Conservation (phyloP, 768 basidiomycete genomes). For the Suillus bovinus region DNA sequence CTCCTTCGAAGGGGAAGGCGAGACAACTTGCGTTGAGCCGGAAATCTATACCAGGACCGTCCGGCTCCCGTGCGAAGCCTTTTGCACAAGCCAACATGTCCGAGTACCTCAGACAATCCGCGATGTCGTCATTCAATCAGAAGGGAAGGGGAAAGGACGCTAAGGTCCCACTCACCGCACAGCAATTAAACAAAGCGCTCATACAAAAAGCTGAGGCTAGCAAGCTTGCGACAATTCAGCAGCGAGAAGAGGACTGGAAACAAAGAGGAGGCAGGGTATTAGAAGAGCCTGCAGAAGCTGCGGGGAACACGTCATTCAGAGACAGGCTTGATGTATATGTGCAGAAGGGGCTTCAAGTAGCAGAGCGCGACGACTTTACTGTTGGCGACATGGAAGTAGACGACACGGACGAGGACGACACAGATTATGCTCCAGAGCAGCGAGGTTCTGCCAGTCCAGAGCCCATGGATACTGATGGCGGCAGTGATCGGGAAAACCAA, state of each 20-base stretch:
- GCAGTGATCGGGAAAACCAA: conserved; percentile 8
- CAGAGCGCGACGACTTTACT: conserved; percentile 11
- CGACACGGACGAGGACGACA: conserved; percentile 40
- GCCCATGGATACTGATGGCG: conserved; percentile 23
- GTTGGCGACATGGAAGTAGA: conserved; percentile 24
- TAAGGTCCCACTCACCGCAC: conserved; percentile 35
- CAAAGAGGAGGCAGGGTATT: conserved; percentile 53
- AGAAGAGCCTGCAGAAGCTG: conserved; percentile 16
- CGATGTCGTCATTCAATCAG: conserved; percentile 33
- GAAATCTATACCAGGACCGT: conserved; percentile 20
- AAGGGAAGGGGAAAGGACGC: conserved; percentile 26
- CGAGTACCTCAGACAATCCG: conserved; percentile 27
- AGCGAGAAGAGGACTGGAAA: conserved; percentile 60
- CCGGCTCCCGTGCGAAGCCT: conserved; percentile 2
- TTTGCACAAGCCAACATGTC: conserved; percentile 21
- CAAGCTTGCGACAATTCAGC: conserved; percentile 30
- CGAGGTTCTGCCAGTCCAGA: conserved; percentile 41
- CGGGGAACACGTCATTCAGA: conserved; percentile 23
- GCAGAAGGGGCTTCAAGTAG: conserved; percentile 32
- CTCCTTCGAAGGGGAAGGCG: conserved; percentile 22
- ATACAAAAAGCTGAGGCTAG: conserved; percentile 35
- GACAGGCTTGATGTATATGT: conserved; percentile 33
- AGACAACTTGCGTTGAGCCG: conserved; percentile 24
- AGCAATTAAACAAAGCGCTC: conserved; percentile 46
- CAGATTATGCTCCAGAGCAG: conserved; percentile 45